Base-by-base conservation (phyloP, 345 rosid genomes). In the Boechera retrofracta region DNA sequence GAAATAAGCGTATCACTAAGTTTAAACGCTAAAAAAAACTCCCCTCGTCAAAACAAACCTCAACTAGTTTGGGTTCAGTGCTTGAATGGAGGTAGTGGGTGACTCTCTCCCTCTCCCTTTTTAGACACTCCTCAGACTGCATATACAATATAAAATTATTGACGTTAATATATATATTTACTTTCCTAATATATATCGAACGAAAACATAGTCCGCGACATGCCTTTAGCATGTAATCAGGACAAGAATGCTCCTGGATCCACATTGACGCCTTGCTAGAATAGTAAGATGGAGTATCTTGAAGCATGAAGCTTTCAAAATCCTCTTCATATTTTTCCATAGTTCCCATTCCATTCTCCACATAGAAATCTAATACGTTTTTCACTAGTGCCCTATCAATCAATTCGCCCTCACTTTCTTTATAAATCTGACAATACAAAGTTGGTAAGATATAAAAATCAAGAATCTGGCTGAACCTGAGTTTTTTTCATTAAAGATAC, bases 31-130 rank as follows among this genome's bases (percentile, higher is more conserved):
- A 24, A 10, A 11, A 11, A 52, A 21, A 21, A 21, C 21, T 21
- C 21, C 21, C 21, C 21, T 21, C 21, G 21, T 26, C 28, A 26
- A 26, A 26, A 26, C 28, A 26, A 61, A 41, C 36, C 91, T 87
- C 85, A 4, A 88, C 87, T 76, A 94, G 83, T 69, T 89, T 90
- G 0, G 83, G 69, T 81, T 91, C 95, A 55, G 89, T 91, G 80
- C 84, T 89, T 47, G 83, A 79, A 52, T 88, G 96, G 73, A 91
- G 81, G 82, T 90, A 94, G 83, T 91, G 89, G 35, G 88, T 79
- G 74, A 92, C 93, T 81, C 98, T 87, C 39, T 92, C 92, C 76
- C 81, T 87, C 85, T 94, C 97, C 81, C 82, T 83, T 79, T 74
- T 85, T 47, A 91, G 71, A 79, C 92, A 91, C 71, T 90, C 93